phyloP scores from a whole-genome alignment of 768 basidiomycete genomes.

The Lepiota brunneoincarnata region DNA sequence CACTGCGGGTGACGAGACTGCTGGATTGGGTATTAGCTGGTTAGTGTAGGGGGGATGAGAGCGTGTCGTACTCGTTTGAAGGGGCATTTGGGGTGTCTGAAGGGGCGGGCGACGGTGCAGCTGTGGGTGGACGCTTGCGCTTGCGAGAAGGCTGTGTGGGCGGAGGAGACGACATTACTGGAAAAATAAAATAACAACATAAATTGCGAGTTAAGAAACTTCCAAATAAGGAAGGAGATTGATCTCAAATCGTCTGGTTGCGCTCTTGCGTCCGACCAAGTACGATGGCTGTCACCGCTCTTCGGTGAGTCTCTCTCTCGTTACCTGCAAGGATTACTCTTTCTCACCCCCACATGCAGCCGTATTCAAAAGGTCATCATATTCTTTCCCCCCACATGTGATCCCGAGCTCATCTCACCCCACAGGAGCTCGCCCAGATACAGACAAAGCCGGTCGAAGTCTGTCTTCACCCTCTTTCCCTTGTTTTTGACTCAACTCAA shows the following conservation, averaged over 20 bases:
- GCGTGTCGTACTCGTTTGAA: not conserved
- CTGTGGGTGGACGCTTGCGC: constrained; percentile 52
- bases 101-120: constrained; percentile 57
- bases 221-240: constrained; percentile 6
- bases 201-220: too few relatives aligned
- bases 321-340: constrained; percentile 17
- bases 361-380: constrained; percentile 69
- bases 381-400: constrained; percentile 4
- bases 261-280: not conserved
- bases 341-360: constrained; percentile 31
- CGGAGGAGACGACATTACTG: constrained; percentile 11
- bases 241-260: too few relatives aligned
- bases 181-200: not conserved
- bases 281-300: constrained; percentile 31
- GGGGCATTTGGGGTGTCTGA: constrained; percentile 38
- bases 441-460: constrained; percentile 65
- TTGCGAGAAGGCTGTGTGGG: constrained; percentile 38
- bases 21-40: constrained; percentile 23
- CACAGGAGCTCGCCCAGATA: constrained; percentile 68
- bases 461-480: constrained; percentile 12
- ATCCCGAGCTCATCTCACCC: constrained; percentile 12
- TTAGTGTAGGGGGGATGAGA: not conserved
- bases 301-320: constrained; percentile 31
- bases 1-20: constrained; percentile 62
- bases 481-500: constrained; percentile 10